Percentiles rank a stretch among this genome's conserved stretches.
These are phyloP conservation scores for Eucalyptus fibrosa DNA, from an alignment of 345 rosid genomes.

Conservation along the genomic window DNA sequence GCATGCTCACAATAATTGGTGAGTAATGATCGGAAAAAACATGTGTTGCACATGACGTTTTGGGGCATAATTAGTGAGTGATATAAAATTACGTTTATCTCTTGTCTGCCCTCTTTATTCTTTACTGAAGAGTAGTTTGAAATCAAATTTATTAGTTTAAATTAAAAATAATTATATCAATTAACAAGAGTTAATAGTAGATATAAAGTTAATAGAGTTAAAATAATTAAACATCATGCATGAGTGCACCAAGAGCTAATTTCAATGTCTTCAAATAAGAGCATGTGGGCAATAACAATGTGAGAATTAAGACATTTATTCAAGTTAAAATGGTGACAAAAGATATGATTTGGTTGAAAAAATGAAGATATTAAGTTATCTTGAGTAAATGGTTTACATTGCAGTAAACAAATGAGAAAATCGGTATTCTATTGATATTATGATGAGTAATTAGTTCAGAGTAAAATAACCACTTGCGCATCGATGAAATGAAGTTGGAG, in stretches of 20 bases:
- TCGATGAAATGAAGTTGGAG: too few relatives aligned
- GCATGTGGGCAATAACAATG: background rate
- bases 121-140: too few relatives aligned
- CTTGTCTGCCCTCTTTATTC: background rate
- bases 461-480: too few relatives aligned
- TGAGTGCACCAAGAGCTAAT: background rate
- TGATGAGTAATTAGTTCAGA: too few relatives aligned
- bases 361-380: background rate
- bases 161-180: background rate
- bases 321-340: background rate
- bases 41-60: too few relatives aligned
- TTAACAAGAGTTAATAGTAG: background rate
- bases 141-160: background rate
- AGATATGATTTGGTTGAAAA: background rate
- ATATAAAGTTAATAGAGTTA: background rate
- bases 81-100: too few relatives aligned
- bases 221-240: background rate
- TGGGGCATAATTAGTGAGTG: background rate
- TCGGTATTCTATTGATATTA: too few relatives aligned
- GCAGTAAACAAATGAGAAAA: too few relatives aligned
- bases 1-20: too few relatives aligned
- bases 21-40: too few relatives aligned
- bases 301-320: background rate
- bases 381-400: background rate
- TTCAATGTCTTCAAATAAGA: background rate